Evolutionary conservation across 345 rosid genomes (phyloP).

Genomic region (Psidium friedrichsthalianum): DNA sequence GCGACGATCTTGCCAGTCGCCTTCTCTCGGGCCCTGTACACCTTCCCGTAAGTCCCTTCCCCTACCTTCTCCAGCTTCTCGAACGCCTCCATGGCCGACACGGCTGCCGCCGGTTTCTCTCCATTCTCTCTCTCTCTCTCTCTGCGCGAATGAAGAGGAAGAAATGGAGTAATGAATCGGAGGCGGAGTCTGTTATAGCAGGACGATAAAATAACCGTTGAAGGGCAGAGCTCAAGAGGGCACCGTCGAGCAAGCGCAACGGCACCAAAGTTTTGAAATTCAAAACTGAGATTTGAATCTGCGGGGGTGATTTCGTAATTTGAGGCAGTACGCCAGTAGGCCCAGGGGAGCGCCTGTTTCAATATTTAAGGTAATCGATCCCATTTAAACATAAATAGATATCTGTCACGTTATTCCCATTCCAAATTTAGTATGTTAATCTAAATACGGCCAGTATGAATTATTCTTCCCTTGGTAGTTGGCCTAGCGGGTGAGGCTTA

Average conservation of each 20-base stretch:
- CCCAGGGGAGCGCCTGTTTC: neutral
- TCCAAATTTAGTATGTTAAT: neutral
- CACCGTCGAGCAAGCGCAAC: neutral
- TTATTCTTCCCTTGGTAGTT: neutral
- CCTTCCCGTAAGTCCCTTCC: constrained; percentile 96
- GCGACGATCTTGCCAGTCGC: constrained; percentile 91
- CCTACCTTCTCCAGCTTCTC: constrained; percentile 99
- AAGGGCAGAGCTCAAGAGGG: neutral
- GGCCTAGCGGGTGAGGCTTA: neutral
- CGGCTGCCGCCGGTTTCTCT: constrained; percentile 21
- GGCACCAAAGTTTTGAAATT: neutral
- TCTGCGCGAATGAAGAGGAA: neutral
- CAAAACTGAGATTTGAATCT: neutral
- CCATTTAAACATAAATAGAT: neutral
- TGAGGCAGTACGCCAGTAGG: neutral
- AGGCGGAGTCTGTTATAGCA: neutral
- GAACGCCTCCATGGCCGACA: constrained; percentile 81
- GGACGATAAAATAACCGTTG: neutral
- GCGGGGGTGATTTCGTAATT: neutral
- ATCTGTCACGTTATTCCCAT: neutral
- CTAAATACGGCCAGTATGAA: neutral
- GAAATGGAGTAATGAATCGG: neutral
- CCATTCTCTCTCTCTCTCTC: constrained; percentile 22
- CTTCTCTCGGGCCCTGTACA: constrained; percentile 90
- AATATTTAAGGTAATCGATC: neutral